Evolutionary conservation across 2,329 filamentous ascomycete genomes (phyloP).

Genomic region (Ophiostoma ulmi): DNA sequence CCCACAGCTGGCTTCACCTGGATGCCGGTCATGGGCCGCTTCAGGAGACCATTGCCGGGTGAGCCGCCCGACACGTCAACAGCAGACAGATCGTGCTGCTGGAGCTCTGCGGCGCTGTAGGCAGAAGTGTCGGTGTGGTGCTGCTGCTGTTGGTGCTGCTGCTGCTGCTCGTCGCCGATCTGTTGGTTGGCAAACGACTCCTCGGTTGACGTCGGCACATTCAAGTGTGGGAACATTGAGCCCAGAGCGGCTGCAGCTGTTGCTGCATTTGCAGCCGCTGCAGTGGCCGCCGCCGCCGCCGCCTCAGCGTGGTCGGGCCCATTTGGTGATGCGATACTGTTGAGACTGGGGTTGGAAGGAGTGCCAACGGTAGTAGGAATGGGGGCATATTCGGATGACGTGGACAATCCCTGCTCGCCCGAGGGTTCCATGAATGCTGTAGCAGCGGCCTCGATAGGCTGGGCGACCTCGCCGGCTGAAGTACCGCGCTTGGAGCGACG

Average conservation of each 20-base stretch:
- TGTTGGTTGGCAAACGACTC: slow-evolving; percentile 55
- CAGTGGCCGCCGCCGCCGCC: slow-evolving; percentile 40
- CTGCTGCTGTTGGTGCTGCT: slow-evolving; percentile 27
- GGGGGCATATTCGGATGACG: slow-evolving; percentile 48
- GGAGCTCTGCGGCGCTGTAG: slow-evolving; percentile 36
- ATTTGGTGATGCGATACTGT: background rate
- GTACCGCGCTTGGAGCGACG: slow-evolving; percentile 48
- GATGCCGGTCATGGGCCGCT: slow-evolving; percentile 26
- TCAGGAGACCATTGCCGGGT: slow-evolving; percentile 25
- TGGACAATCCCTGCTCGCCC: slow-evolving; percentile 38
- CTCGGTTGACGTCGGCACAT: slow-evolving; percentile 54
- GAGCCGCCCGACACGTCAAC: slow-evolving; percentile 26
- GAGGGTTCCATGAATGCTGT: slow-evolving; percentile 53
- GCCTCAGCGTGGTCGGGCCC: slow-evolving; percentile 46
- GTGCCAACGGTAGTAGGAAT: slow-evolving; percentile 44
- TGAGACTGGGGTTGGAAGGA: background rate
- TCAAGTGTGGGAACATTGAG: slow-evolving; percentile 55
- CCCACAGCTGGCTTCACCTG: slow-evolving; percentile 77
- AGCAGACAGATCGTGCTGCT: slow-evolving; percentile 36
- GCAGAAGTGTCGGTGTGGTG: slow-evolving; percentile 29
- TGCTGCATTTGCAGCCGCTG: slow-evolving; percentile 48
- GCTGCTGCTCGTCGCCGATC: slow-evolving; percentile 32
- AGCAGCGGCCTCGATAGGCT: slow-evolving; percentile 39
- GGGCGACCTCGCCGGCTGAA: slow-evolving; percentile 43
- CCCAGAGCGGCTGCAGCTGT: slow-evolving; percentile 56